phyloP scores from a whole-genome alignment of 495 filamentous ascomycete species.

The Penicillium psychrofluorescens region DNA sequence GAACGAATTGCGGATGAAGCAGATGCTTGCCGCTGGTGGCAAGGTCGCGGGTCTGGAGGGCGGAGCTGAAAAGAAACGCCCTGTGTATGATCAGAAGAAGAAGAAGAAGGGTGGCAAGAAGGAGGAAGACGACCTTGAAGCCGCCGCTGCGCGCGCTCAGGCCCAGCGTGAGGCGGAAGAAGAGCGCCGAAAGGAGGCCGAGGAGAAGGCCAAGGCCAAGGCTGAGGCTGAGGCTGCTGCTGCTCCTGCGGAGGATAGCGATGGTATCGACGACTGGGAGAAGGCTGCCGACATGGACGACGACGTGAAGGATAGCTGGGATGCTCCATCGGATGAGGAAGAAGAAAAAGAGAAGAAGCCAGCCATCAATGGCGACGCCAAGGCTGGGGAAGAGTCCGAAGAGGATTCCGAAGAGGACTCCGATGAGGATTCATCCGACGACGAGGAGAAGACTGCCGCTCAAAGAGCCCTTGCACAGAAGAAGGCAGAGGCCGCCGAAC shows the following conservation, averaged over 20 bases:
- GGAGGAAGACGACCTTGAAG: conserved; percentile 65
- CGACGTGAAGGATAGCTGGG: conserved; percentile 91
- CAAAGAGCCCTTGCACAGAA: conserved; percentile 60
- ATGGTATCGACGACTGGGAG: conserved; percentile 82
- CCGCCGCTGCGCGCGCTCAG: conserved; percentile 54
- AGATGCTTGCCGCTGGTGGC: conserved; percentile 80
- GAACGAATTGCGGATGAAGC: conserved; percentile 82
- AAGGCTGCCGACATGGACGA: conserved; percentile 69
- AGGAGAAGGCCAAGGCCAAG: conserved; percentile 58
- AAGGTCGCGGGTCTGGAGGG: conserved; percentile 68
- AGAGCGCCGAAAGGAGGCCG: conserved; percentile 57
- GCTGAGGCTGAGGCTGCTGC: conserved; percentile 51
- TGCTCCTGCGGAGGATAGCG: conserved; percentile 49
- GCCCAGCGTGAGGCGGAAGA: conserved; percentile 59
- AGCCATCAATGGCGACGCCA: conserved; percentile 14
- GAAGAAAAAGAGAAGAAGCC: conserved; percentile 36
- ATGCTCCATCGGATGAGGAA: conserved; percentile 78
- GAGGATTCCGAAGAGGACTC: conserved; percentile 43
- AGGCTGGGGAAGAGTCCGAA: conserved; percentile 28
- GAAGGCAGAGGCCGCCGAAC: conserved; percentile 86
- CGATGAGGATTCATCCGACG: conserved; percentile 51
- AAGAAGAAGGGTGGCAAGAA: conserved; percentile 73
- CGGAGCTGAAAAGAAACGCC: conserved; percentile 66
- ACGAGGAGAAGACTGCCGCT: conserved; percentile 63
- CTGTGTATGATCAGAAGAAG: conserved; percentile 61